A percentile compares a stretch with the other conserved stretches of the same genome.
Evolutionary conservation across 1,139 yeast species (phyloP).

Genomic region (Chernovozyma aurita): DNA sequence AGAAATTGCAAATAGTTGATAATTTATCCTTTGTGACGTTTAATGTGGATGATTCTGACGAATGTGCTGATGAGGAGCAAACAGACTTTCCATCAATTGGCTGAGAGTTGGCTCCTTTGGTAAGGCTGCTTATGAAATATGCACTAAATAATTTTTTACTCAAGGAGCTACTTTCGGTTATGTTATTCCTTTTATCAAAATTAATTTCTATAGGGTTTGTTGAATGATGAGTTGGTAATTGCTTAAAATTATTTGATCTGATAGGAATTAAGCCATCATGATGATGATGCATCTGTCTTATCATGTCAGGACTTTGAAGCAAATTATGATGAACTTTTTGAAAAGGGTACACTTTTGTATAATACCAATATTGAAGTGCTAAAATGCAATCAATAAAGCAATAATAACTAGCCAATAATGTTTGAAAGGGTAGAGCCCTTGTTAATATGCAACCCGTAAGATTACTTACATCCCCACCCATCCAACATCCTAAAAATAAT

Average conservation of each 20-base stretch:
- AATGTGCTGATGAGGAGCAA: too few species aligned
- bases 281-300: slow-evolving; percentile 9
- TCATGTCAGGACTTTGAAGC: slow-evolving; percentile 21
- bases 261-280: slow-evolving; percentile 2
- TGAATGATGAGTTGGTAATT: slow-evolving; percentile 1
- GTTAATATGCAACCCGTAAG: slow-evolving; percentile 73
- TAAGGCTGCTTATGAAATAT: slow-evolving; percentile 1
- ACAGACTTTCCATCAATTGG: slow-evolving; percentile 9
- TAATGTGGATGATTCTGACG: slow-evolving; percentile 1
- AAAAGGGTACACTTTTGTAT: slow-evolving; percentile 17
- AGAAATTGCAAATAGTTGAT: background rate
- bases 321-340: slow-evolving; percentile 22
- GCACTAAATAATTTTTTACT: slow-evolving; percentile 4
- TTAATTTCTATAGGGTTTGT: background rate
- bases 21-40: background rate
- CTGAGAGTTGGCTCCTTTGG: slow-evolving; percentile 10
- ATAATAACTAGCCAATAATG: slow-evolving; percentile 65
- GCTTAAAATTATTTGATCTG: slow-evolving; percentile 2
- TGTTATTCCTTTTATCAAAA: background rate
- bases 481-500: slow-evolving; percentile 67
- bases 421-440: slow-evolving; percentile 70
- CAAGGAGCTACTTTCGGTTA: slow-evolving; percentile 2
- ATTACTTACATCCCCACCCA: slow-evolving; percentile 76
- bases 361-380: slow-evolving; percentile 49
- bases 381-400: slow-evolving; percentile 68